Base-by-base conservation (phyloP, 768 basidiomycete genomes). In the Cystobasidium onofrii region DNA sequence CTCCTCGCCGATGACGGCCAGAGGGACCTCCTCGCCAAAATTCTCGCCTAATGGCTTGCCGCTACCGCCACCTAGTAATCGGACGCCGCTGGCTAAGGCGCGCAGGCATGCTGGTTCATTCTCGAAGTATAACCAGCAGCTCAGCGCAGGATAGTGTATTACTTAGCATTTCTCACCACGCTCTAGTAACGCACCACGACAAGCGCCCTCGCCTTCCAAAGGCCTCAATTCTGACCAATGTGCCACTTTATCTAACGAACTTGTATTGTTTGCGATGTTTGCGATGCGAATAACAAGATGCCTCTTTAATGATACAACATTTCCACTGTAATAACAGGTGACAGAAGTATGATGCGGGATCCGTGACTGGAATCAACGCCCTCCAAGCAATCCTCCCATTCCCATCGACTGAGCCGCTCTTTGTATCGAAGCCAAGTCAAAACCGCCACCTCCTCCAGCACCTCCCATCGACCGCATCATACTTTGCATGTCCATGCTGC, bases 71-170 rank as follows among this genome's bases (percentile, higher is more conserved):
- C 46, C 46, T 15, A 50, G 46, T 20, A 50, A 50, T 50, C 46
- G 46, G 3, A 50, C 27, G 34, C 36, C 60, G 13, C 33, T 39
- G 25, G 63, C 34, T 10, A 64, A 64, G 23, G 74, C 75, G 0
- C 62, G 79, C 0, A 54, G 78, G 0, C 77, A 79, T 43, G 78
- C 77, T 15, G 78, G 78, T 3, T 77, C 76, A n/a, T 79, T 79
- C 77, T 74, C 65, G 43, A 67, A 67, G 29, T 52, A 67, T 44
- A 67, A 52, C 27, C 39, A 43, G 23, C 65, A 50, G 27, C 15
- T 64, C 6, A 34, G 43, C 4, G 43, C 60, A 4, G 4, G 27
- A 23, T 12, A 13, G 60, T 33, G 15, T 39, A n/a, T n/a, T n/a
- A n/a, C n/a, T n/a, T n/a, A 6, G 39, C 39, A 39, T 39, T 15